A percentile compares a stretch with the other conserved stretches of the same genome.
Conservation (phyloP, 257 asterid species). For the Rauvolfia tetraphylla region DNA sequence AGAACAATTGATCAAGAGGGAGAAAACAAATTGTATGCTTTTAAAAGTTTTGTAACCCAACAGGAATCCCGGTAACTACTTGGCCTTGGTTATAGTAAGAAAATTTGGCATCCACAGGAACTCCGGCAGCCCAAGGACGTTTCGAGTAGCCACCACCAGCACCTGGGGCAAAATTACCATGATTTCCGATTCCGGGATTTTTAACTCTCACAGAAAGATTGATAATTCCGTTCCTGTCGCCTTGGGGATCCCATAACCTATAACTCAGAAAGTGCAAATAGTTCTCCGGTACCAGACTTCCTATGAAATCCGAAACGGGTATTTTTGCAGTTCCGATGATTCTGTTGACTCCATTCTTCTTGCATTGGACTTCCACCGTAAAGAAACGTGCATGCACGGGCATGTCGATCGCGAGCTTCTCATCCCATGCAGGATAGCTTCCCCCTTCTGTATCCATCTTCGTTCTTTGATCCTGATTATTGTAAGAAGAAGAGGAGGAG, state of each 20-base stretch:
- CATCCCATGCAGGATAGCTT: conserved; percentile 55
- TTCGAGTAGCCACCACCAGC: conserved; percentile 24
- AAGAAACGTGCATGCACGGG: conserved; percentile 46
- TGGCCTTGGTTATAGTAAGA: conserved; percentile 18
- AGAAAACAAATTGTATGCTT: background rate
- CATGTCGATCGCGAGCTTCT: conserved; percentile 50
- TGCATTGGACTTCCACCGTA: conserved; percentile 55
- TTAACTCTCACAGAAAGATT: conserved; percentile 57
- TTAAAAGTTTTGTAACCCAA: conserved; percentile 16
- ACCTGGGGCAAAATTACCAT: conserved; percentile 12
- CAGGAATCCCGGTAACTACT: conserved; percentile 61
- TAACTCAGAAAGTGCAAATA: conserved; percentile 76
- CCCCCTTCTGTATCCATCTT: conserved; percentile 48
- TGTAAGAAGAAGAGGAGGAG: background rate
- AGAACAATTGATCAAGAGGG: no score
- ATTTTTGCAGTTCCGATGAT: conserved; percentile 46
- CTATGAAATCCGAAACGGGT: conserved; percentile 67
- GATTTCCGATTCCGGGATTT: conserved; percentile 12
- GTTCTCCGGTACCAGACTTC: conserved; percentile 54
- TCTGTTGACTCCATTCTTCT: conserved; percentile 24
- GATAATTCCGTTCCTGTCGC: conserved; percentile 66
- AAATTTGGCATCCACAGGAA: conserved; percentile 18
- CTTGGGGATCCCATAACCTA: conserved; percentile 50
- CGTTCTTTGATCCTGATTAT: conserved; percentile 21
- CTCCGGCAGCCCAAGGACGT: background rate